Conservation (phyloP, 2,329 filamentous ascomycete genomes). For the Aspergillus sp. region DNA sequence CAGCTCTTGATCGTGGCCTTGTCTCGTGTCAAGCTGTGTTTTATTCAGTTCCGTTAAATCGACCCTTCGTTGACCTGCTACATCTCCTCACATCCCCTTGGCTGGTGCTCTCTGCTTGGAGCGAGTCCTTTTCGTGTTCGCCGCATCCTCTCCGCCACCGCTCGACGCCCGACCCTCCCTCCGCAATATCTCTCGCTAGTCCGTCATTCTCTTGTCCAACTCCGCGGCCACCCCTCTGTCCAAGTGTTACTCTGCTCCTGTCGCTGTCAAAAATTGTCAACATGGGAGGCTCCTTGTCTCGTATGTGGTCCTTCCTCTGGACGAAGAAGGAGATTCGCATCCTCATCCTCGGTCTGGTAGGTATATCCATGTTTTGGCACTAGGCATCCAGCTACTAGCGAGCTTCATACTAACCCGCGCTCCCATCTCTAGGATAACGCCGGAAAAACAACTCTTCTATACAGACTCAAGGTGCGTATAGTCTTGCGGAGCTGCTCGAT, state of each 20-base stretch:
- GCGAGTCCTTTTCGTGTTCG: slow-evolving; percentile 3
- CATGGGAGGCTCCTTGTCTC: slow-evolving; percentile 61
- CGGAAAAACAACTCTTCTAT: slow-evolving; percentile 94
- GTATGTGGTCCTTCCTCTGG: slow-evolving; percentile 73
- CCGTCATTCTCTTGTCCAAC: slow-evolving; percentile 2
- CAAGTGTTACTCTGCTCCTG: slow-evolving; percentile 6
- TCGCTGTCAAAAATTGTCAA: slow-evolving; percentile 19
- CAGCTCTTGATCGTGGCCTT: slow-evolving; percentile 17
- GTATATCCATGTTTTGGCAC: slow-evolving; percentile 33
- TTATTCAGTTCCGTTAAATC: neutral
- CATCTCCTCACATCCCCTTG: neutral
- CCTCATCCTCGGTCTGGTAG: slow-evolving; percentile 87
- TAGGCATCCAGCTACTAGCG: slow-evolving; percentile 10
- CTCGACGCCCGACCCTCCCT: neutral
- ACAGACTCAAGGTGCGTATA: slow-evolving; percentile 79
- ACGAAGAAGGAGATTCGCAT: slow-evolving; percentile 98
- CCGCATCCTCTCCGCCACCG: slow-evolving; percentile 8
- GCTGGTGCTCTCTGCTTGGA: neutral
- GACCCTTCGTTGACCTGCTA: neutral
- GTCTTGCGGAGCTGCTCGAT: neutral
- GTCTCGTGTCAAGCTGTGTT: neutral
- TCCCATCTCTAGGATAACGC: slow-evolving; percentile 76
- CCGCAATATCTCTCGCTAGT: neutral
- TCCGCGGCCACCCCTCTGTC: slow-evolving; percentile 2
- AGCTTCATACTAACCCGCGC: slow-evolving; percentile 18